These are phyloP conservation scores for Hamamelis virginiana DNA, from an alignment of 164 flowering plant species.

Conservation along the genomic window DNA sequence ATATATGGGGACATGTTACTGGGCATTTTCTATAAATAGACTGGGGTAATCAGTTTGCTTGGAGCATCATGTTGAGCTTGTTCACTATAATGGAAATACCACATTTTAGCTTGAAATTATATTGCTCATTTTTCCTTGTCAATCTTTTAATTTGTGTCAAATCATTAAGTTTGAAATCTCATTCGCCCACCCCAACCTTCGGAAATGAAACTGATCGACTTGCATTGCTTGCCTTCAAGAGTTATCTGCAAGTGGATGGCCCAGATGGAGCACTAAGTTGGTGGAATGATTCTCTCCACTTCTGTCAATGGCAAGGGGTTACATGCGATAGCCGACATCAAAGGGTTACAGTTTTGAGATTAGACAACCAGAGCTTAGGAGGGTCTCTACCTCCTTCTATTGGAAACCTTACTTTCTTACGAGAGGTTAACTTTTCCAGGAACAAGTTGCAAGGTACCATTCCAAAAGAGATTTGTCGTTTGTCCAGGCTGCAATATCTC, in stretches of 20 bases:
- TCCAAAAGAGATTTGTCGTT: conserved; percentile 17
- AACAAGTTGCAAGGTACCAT: conserved; percentile 14
- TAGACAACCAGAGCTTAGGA: not conserved
- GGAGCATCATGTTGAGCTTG: too few relatives aligned
- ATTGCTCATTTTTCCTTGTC: too few relatives aligned
- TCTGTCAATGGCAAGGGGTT: not conserved
- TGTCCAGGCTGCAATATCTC: conserved; percentile 10
- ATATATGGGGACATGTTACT: too few relatives aligned
- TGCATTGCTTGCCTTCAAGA: not conserved
- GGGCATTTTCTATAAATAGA: too few relatives aligned
- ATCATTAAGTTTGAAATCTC: too few relatives aligned
- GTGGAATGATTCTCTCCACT: not conserved
- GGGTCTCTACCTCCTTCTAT: conserved; percentile 15
- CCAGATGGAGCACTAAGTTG: not conserved
- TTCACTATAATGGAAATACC: too few relatives aligned
- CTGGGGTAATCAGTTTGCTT: too few relatives aligned
- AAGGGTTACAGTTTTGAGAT: not conserved
- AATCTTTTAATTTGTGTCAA: too few relatives aligned
- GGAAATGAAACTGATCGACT: not conserved
- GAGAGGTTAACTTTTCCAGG: not conserved
- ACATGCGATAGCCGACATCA: not conserved
- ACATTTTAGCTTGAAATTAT: too few relatives aligned
- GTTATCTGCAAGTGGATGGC: conserved; percentile 1
- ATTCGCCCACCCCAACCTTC: not conserved
- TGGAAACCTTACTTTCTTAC: conserved; percentile 20